Evolutionary conservation across 2,329 filamentous ascomycete genomes (phyloP), one percentile per base, ranked within the genome.

Genomic region (Diatrype stigma): DNA sequence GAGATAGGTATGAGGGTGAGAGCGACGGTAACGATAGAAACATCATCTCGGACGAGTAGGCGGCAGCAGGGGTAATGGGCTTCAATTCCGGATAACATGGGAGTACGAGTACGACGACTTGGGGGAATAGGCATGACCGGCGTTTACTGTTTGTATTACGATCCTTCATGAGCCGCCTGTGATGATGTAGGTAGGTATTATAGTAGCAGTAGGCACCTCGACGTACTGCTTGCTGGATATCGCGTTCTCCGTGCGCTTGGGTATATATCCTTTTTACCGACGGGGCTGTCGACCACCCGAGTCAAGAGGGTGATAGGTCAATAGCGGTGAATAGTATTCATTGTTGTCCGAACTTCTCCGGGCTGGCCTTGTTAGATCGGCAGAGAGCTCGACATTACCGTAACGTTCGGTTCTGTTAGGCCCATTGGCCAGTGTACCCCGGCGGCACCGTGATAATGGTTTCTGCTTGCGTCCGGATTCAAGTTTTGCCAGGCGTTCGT

Each of bases 1-100:
- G n/a, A 44, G 70, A 69, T 34, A 67, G 68, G 57, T 51, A 57
- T 17, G 49, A 52, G 51, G 23, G 51, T 46, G 53, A 57, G 32
- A 49, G 55, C 30, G 47, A 34, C 19, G 30, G 40, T 34, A 53
- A 48, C 28, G 46, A 53, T 42, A 51, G 22, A 45, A 44, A 47
- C 51, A 44, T n/a, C 3, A 19, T 44, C 21, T 44, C 40, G 40
- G 46, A 42, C 28, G 37, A 47, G 30, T 45, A 48, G 22, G 2
- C 21, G 7, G 22, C 5, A 6, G 40, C 6, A n/a, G 40, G 7
- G 16, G 16, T 10, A 26, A 6, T 12, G 8, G 12, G n/a, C 6
- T 23, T 28, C 7, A 12, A 17, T 44, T 23, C 14, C 40, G 40
- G 22, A 23, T 17, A 44, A 26, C 40, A 44, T 17, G 40, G 40